phyloP scores from a whole-genome alignment of 345 rosid species.

The Theobroma cacao region DNA sequence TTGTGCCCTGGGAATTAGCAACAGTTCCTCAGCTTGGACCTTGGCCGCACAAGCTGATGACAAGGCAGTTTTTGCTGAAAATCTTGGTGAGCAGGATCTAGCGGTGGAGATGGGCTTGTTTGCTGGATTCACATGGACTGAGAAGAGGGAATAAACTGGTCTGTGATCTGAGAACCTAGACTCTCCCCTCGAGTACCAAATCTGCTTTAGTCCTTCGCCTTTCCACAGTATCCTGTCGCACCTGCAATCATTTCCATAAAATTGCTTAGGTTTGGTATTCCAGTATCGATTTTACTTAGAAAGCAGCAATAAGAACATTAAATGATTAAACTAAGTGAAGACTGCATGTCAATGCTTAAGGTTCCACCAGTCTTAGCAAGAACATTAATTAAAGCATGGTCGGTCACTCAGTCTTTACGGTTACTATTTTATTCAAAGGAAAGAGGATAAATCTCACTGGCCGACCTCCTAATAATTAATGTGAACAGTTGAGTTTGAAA shows the following conservation, averaged over 20 bases:
- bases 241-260: constrained; percentile 39
- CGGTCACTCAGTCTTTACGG: not conserved
- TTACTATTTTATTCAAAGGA: not conserved
- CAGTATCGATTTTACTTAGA: not conserved
- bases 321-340: not conserved
- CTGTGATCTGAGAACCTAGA: constrained; percentile 94
- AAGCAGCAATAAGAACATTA: not conserved
- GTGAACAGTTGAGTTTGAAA: not conserved
- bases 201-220: constrained; percentile 81
- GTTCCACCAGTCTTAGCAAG: not conserved
- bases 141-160: constrained; percentile 82
- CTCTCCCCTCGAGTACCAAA: constrained; percentile 76
- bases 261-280: not conserved
- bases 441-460: not conserved
- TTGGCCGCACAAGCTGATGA: constrained; percentile 52
- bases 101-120: constrained; percentile 18
- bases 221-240: constrained; percentile 91
- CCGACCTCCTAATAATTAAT: not conserved
- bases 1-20: constrained; percentile 49
- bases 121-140: constrained; percentile 43
- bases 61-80: constrained; percentile 37
- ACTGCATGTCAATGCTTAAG: not conserved
- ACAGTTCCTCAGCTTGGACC: constrained; percentile 81
- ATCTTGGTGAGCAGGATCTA: constrained; percentile 21
- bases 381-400: constrained; percentile 7